Conservation (phyloP, 176 grass and related monocot genomes). For the Thalia dealbata region DNA sequence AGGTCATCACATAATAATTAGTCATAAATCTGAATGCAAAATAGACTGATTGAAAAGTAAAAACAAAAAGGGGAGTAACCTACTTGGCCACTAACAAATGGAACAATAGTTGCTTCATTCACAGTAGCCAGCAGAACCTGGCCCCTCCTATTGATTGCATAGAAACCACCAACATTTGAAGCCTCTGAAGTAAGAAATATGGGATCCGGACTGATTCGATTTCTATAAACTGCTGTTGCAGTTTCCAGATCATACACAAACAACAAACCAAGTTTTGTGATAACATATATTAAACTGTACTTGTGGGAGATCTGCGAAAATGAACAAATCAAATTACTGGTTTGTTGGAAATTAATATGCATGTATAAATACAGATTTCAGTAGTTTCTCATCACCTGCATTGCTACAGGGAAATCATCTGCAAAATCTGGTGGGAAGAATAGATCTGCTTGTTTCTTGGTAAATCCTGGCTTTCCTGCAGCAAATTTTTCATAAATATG, state of each 20-base stretch:
- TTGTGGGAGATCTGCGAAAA: constrained; percentile 79
- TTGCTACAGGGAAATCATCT: constrained; percentile 96
- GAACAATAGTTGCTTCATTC: constrained; percentile 87
- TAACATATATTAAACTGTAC: constrained; percentile 87
- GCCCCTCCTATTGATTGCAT: constrained; percentile 89
- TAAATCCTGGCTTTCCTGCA: constrained; percentile 77
- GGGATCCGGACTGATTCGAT: constrained; percentile 94
- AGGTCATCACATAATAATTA: constrained; percentile 9
- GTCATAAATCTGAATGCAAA: constrained; percentile 6
- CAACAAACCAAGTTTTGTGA: constrained; percentile 90
- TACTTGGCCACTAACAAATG: constrained; percentile 90
- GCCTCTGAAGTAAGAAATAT: constrained; percentile 95
- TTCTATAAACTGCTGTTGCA: constrained; percentile 86
- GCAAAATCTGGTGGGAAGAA: constrained; percentile 95
- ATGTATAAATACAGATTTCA: not conserved
- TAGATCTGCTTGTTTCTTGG: constrained; percentile 96
- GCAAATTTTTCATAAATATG: too few relatives aligned
- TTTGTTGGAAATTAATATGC: not conserved
- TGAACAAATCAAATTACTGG: not conserved
- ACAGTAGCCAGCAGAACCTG: constrained; percentile 95
- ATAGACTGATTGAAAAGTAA: not conserved
- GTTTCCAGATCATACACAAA: constrained; percentile 99
- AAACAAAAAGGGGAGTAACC: constrained; percentile 14
- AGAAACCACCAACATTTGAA: constrained; percentile 80
- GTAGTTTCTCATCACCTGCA: constrained; percentile 55